A percentile compares a stretch with the other conserved stretches of the same genome.
Conservation (phyloP, 768 basidiomycete species). For the Podaxis sp. region DNA sequence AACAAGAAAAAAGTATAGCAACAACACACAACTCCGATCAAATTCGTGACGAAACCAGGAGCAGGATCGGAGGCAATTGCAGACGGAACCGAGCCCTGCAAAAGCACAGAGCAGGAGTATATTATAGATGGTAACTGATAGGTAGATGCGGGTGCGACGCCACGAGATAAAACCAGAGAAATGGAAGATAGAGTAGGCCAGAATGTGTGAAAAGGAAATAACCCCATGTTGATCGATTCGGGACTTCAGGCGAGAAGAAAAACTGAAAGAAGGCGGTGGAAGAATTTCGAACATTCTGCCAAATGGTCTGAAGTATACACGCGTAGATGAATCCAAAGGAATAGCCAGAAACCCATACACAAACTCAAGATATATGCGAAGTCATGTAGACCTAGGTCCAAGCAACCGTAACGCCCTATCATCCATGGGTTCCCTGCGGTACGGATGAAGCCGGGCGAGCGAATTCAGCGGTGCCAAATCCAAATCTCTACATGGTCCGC, state of each 20-base stretch:
- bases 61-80: not conserved
- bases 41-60: not conserved
- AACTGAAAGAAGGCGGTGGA: not conserved
- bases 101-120: not conserved
- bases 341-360: not conserved
- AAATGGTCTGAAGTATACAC: not conserved
- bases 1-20: not conserved
- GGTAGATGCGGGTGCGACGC: not conserved
- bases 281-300: not conserved
- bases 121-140: not conserved
- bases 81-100: not conserved
- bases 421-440: conserved; percentile 60
- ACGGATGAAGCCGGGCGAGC: conserved; percentile 53
- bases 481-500: conserved; percentile 25
- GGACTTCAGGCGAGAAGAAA: not conserved
- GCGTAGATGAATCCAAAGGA: not conserved
- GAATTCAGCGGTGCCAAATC: conserved; percentile 60
- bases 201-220: not conserved
- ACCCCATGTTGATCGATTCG: not conserved
- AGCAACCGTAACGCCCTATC: conserved; percentile 59
- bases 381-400: conserved; percentile 23
- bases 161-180: not conserved
- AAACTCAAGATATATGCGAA: not conserved
- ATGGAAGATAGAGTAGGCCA: not conserved
- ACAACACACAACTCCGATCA: not conserved